Evolutionary conservation across 805 yeast genomes (phyloP).

Genomic region (Metschnikowia gruessii): DNA sequence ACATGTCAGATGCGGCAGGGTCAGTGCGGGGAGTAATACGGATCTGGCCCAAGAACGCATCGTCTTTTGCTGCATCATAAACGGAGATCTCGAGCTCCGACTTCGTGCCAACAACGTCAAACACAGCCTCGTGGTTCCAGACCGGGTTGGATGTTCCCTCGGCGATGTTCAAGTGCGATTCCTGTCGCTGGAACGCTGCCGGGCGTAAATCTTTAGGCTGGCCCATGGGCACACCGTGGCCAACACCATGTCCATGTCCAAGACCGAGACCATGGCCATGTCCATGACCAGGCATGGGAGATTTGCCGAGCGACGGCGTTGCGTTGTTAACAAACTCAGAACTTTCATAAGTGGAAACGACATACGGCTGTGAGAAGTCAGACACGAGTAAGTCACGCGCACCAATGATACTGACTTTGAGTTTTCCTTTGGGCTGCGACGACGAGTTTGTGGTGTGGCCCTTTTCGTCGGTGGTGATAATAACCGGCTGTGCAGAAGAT

Average conservation of each 20-base stretch:
- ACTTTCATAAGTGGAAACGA: slow-evolving; percentile 87
- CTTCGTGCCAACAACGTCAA: slow-evolving; percentile 83
- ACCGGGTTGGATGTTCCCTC: slow-evolving; percentile 51
- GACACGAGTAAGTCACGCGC: slow-evolving; percentile 66
- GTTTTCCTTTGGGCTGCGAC: slow-evolving; percentile 70
- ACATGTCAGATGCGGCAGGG: slow-evolving; percentile 36
- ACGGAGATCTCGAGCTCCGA: slow-evolving; percentile 88
- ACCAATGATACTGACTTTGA: slow-evolving; percentile 75
- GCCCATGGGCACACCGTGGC: slow-evolving; percentile 16
- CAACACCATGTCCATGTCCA: slow-evolving; percentile 6
- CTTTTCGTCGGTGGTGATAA: slow-evolving; percentile 42
- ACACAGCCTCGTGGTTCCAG: slow-evolving; percentile 91
- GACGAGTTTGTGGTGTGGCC: slow-evolving; percentile 34
- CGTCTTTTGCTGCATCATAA: slow-evolving; percentile 81
- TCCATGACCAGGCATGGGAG: slow-evolving; percentile 19
- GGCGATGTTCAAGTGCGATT: slow-evolving; percentile 33
- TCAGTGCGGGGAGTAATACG: slow-evolving; percentile 60
- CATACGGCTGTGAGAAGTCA: slow-evolving; percentile 70
- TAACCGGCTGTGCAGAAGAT: slow-evolving; percentile 22
- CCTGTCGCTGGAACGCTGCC: slow-evolving; percentile 38
- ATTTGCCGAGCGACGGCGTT: slow-evolving; percentile 50
- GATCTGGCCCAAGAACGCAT: slow-evolving; percentile 83
- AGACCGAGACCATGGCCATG: too few relatives aligned
- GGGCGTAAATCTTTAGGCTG: slow-evolving; percentile 26
- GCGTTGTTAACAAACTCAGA: slow-evolving; percentile 87